phyloP scores from a whole-genome alignment of 2,329 filamentous ascomycete species.

The Monosporascus ibericus region DNA sequence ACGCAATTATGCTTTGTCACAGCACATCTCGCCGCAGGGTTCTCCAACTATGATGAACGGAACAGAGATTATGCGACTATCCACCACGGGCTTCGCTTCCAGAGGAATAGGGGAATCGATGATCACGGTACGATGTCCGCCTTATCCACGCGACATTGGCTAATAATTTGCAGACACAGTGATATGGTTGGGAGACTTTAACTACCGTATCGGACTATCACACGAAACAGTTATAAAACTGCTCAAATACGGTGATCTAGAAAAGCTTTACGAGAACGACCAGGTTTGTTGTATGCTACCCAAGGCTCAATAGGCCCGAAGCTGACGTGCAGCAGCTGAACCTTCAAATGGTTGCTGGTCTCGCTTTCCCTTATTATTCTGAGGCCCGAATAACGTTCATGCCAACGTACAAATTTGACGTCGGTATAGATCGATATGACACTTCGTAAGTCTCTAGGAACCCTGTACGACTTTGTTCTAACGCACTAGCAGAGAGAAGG shows the following conservation, averaged over 20 bases:
- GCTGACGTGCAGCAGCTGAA: conserved; percentile 56
- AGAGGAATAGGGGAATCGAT: conserved; percentile 83
- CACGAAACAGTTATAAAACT: conserved; percentile 72
- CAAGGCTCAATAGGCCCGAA: not conserved
- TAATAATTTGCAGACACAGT: conserved; percentile 52
- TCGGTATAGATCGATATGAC: conserved; percentile 84
- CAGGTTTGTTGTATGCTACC: conserved; percentile 48
- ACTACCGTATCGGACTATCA: conserved; percentile 86
- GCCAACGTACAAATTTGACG: conserved; percentile 93
- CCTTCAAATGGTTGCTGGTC: conserved; percentile 89
- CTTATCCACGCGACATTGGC: conserved; percentile 2
- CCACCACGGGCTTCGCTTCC: conserved; percentile 79
- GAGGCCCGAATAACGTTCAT: conserved; percentile 83
- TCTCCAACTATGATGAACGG: conserved; percentile 92
- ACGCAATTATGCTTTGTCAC: conserved; percentile 94
- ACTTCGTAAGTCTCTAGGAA: conserved; percentile 58
- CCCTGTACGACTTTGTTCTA: conserved; percentile 14
- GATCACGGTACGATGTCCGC: conserved; percentile 60
- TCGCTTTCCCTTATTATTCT: conserved; percentile 86
- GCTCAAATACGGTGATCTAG: conserved; percentile 66
- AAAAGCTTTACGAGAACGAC: conserved; percentile 82
- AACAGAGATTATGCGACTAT: conserved; percentile 92
- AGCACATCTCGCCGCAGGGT: conserved; percentile 91
- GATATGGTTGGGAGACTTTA: conserved; percentile 96
- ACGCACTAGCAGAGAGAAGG: conserved; percentile 66